A percentile compares a stretch with the other conserved stretches of the same genome.
Evolutionary conservation across 768 basidiomycete genomes (phyloP).

Genomic region (Lactarius indigo): DNA sequence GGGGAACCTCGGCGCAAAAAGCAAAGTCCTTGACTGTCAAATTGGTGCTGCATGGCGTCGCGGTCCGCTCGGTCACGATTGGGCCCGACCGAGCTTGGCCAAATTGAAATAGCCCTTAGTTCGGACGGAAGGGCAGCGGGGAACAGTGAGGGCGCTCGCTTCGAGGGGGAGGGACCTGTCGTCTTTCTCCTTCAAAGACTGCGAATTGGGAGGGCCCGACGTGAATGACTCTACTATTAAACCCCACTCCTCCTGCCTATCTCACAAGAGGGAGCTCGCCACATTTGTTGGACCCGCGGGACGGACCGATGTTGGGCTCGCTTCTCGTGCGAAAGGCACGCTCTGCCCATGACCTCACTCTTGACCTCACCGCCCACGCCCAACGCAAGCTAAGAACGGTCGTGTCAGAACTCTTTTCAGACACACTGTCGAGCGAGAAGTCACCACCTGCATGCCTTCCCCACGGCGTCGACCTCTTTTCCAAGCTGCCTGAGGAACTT

Average conservation of each 20-base stretch:
- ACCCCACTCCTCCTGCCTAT: background rate
- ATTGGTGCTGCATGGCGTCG: background rate
- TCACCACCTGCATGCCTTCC: background rate
- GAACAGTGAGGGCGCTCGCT: background rate
- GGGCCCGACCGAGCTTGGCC: background rate
- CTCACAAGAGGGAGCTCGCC: background rate
- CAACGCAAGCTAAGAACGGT: background rate
- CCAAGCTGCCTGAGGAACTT: slow-evolving; percentile 5
- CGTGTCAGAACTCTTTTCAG: background rate
- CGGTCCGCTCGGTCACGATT: background rate
- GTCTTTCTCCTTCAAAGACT: background rate
- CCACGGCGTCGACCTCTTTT: background rate
- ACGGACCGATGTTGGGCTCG: background rate
- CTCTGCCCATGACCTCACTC: background rate
- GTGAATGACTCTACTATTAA: background rate
- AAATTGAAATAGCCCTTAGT: background rate
- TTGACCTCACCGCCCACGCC: background rate
- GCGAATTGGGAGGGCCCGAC: background rate
- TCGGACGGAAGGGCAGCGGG: background rate
- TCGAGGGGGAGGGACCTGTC: background rate
- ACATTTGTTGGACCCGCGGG: background rate
- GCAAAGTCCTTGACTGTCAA: too few species aligned
- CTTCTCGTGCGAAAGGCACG: background rate
- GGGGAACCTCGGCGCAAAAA: too few species aligned
- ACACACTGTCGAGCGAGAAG: too few species aligned